Evolutionary conservation across 2,329 filamentous ascomycete species (phyloP), one percentile per base, ranked within the genome.

Genomic region (Orbilia quercus): DNA sequence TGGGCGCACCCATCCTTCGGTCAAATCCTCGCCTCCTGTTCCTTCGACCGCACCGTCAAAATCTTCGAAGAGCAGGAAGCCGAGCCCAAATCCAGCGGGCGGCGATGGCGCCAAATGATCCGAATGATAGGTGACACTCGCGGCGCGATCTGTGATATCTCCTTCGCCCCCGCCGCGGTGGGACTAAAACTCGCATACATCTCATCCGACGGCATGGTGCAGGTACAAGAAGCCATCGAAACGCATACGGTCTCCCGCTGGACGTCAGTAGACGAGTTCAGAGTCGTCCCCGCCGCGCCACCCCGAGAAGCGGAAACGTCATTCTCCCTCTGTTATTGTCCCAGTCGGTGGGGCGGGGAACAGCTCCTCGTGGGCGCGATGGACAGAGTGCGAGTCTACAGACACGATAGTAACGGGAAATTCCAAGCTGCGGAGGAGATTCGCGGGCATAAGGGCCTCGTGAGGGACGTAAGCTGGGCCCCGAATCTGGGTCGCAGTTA

Each of bases 381-480:
- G 89, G 88, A 91, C 75, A 84, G 85, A 0, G 92, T 96, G 54
- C 90, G 89, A 78, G 84, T 99, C 18, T 98, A 93, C 82, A 87
- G 95, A 59, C 14, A 83, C 80, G 82, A 88, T 82, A 82, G 87
- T 79, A 83, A 85, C 62, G 90, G 91, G 74, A 90, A 91, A 70
- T 96, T 98, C 79, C 96, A 96, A 79, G 86, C 91, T 6, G 92
- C 92, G 0, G 88, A 89, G 18, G 90, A 92, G 78, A 83, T 98
- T 14, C 84, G 84, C 28, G 88, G 88, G 1, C 91, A 96, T 77
- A 85, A 87, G 6, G 88, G 89, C 0, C 84, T 98, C 40, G 90
- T 97, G 5, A 86, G 94, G 51, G 93, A 97, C 79, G 87, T 97
- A 0, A 89, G 91, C 1, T 99, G 95, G 95, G 92, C 94, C 0